Percentiles rank a stretch among this genome's conserved stretches.
Evolutionary conservation across 2,329 filamentous ascomycete genomes (phyloP).

Genomic region (Nemania abortiva): DNA sequence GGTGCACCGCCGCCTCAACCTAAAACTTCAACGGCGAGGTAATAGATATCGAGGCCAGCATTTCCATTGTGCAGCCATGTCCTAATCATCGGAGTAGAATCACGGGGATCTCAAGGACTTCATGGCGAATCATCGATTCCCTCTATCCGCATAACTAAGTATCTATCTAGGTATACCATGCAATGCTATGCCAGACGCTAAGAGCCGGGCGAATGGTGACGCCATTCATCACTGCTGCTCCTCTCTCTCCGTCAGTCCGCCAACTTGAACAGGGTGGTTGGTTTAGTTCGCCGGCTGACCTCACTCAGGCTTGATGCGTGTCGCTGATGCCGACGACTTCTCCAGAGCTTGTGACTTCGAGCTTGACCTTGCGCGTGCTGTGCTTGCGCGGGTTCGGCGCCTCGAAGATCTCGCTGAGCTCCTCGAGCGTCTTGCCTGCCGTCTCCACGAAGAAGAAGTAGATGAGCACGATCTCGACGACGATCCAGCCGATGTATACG

Average conservation of each 20-base stretch:
- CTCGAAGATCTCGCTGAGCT: slow-evolving; percentile 49
- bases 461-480: slow-evolving; percentile 48
- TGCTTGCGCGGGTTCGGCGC: slow-evolving; percentile 47
- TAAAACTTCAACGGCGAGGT: neutral
- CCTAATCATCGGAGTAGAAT: neutral
- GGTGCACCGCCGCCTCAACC: neutral
- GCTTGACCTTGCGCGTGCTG: slow-evolving; percentile 64
- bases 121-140: neutral
- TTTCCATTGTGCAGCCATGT: neutral
- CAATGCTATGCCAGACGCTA: neutral
- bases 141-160: neutral
- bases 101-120: neutral
- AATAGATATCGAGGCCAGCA: neutral
- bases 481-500: slow-evolving; percentile 49
- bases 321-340: slow-evolving; percentile 42
- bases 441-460: slow-evolving; percentile 52
- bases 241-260: neutral
- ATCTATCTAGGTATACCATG: neutral
- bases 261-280: neutral
- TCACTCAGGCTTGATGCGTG: slow-evolving; percentile 29
- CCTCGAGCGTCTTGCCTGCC: slow-evolving; percentile 49
- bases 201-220: neutral
- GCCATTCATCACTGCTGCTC: neutral
- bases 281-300: no score
- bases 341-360: slow-evolving; percentile 57